These are phyloP conservation scores for Hypoxylon sp. DNA, from an alignment of 2,329 filamentous ascomycete species.

Conservation along the genomic window DNA sequence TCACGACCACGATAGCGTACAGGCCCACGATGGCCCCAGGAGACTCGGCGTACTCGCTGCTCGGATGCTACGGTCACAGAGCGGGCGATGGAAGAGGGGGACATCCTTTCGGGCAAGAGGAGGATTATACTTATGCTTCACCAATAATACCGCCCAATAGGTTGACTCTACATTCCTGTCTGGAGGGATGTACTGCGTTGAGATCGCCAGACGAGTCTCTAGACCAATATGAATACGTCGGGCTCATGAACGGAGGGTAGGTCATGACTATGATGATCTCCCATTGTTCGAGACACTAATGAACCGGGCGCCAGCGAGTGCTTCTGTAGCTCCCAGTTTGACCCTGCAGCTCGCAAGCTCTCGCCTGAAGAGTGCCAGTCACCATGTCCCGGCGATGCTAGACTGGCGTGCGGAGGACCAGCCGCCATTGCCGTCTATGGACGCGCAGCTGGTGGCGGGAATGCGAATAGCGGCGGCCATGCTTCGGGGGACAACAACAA, in stretches of 20 bases:
- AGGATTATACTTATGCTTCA: conserved; percentile 24
- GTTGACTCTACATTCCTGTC: conserved; percentile 36
- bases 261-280: background rate
- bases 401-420: conserved; percentile 37
- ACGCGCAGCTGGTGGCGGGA: conserved; percentile 4
- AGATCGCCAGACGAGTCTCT: conserved; percentile 5
- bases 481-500: background rate
- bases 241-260: conserved; percentile 41
- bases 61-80: conserved; percentile 40
- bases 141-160: conserved; percentile 27
- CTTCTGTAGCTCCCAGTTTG: conserved; percentile 36
- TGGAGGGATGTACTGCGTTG: conserved; percentile 34
- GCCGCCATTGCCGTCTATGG: conserved; percentile 38
- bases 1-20: conserved; percentile 42
- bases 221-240: conserved; percentile 33
- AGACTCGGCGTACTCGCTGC: conserved; percentile 31
- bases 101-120: conserved; percentile 36
- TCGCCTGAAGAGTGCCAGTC: conserved; percentile 34
- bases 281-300: background rate
- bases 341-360: conserved; percentile 28
- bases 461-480: background rate
- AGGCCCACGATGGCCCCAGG: conserved; percentile 38
- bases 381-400: conserved; percentile 37
- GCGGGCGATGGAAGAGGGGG: conserved; percentile 18
- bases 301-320: conserved; percentile 34